Percentiles rank a stretch among this genome's conserved stretches.
Evolutionary conservation across 495 filamentous ascomycete species (phyloP).

Genomic region (Neurospora pannonica): DNA sequence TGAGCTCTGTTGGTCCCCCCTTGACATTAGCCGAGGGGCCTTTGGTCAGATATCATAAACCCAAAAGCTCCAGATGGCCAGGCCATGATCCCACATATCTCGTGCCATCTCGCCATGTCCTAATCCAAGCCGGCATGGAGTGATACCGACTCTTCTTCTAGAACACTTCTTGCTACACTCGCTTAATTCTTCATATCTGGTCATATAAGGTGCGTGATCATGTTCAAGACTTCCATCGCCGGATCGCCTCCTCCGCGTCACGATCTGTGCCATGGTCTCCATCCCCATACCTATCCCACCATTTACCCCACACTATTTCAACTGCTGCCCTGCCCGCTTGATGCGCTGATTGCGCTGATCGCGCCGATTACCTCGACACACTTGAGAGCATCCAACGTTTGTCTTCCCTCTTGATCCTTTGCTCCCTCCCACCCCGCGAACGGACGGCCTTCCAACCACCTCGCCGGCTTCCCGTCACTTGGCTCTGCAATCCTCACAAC

Average conservation of each 20-base stretch:
- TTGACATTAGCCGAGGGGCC: not conserved
- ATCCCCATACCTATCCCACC: not conserved
- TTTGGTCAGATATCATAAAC: not conserved
- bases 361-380: not conserved
- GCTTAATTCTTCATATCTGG: not conserved
- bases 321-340: not conserved
- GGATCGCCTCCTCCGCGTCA: not conserved
- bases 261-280: not conserved
- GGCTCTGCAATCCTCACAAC: not conserved
- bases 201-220: not conserved
- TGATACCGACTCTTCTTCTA: not conserved
- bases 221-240: not conserved
- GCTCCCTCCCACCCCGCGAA: not conserved
- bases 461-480: not conserved
- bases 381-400: not conserved
- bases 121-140: not conserved
- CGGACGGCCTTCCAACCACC: not conserved
- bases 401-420: not conserved
- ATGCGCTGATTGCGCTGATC: not conserved
- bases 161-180: not conserved
- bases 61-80: not conserved
- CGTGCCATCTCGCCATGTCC: not conserved
- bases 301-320: not conserved
- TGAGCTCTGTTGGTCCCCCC: not conserved
- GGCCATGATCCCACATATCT: not conserved